Conservation (phyloP, 129 eudicot genomes). For the Saussurea involucrata region DNA sequence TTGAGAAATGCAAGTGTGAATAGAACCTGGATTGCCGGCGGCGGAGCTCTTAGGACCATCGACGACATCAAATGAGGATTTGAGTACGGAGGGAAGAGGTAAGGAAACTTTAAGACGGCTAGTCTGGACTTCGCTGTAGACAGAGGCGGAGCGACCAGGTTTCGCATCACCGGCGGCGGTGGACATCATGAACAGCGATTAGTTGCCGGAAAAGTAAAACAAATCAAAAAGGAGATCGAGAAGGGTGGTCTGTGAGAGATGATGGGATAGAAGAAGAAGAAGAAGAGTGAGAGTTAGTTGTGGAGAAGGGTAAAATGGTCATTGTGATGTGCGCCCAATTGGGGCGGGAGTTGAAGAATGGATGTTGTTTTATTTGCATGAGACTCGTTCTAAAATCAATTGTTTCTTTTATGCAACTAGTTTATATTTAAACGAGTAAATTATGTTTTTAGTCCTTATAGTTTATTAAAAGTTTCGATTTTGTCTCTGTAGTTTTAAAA, state of each 20-base stretch:
- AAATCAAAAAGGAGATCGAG: not conserved
- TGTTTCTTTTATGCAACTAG: not conserved
- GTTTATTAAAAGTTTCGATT: too few relatives aligned
- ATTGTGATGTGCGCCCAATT: constrained; percentile 13
- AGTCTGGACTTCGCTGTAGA: constrained; percentile 67
- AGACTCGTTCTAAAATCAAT: constrained; percentile 22
- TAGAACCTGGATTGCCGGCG: constrained; percentile 79
- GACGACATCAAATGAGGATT: constrained; percentile 44
- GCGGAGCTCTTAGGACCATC: constrained; percentile 85
- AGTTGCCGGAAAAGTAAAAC: constrained; percentile 1
- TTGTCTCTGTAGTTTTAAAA: too few relatives aligned
- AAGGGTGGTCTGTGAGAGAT: not conserved
- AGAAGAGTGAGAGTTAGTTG: constrained; percentile 11
- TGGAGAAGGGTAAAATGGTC: constrained; percentile 10
- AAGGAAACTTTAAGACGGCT: constrained; percentile 57
- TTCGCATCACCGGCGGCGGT: constrained; percentile 11
- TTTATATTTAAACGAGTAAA: not conserved
- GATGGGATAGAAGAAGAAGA: constrained; percentile 4
- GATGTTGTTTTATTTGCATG: constrained; percentile 11
- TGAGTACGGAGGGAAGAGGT: constrained; percentile 73
- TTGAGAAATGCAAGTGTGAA: not conserved
- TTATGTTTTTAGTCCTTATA: too few relatives aligned
- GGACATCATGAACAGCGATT: constrained; percentile 14
- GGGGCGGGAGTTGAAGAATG: not conserved
- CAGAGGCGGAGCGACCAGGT: constrained; percentile 37